Conservation (phyloP, 2,329 filamentous ascomycete species). For the Colletotrichum falcatum region DNA sequence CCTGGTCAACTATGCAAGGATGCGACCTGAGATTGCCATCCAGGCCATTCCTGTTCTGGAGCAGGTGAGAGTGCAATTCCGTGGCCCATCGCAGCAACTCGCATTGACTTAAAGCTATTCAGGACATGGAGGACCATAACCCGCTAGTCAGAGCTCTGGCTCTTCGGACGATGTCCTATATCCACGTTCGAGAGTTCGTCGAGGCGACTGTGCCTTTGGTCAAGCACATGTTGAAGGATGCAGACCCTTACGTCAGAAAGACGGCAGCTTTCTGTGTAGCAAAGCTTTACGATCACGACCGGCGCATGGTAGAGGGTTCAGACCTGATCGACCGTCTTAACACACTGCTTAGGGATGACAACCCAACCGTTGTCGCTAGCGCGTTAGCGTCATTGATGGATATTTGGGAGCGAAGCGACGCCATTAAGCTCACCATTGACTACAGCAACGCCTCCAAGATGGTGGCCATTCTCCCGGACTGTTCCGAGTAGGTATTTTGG, state of each 20-base stretch:
- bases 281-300: slow-evolving; percentile 97
- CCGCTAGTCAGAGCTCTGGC: slow-evolving; percentile 93
- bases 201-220: slow-evolving; percentile 88
- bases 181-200: slow-evolving; percentile 96
- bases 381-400: slow-evolving; percentile 93
- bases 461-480: slow-evolving; percentile 94
- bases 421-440: slow-evolving; percentile 97
- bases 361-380: slow-evolving; percentile 96
- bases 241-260: slow-evolving; percentile 96
- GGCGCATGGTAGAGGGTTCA: slow-evolving; percentile 87
- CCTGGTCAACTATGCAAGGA: slow-evolving; percentile 94
- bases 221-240: slow-evolving; percentile 84
- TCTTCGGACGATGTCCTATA: slow-evolving; percentile 94
- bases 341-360: slow-evolving; percentile 90
- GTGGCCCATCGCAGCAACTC: neutral
- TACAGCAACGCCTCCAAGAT: slow-evolving; percentile 98
- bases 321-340: slow-evolving; percentile 95
- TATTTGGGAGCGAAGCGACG: slow-evolving; percentile 98
- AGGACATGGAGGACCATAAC: slow-evolving; percentile 95
- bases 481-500: slow-evolving; percentile 81
- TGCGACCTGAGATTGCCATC: slow-evolving; percentile 92
- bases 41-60: slow-evolving; percentile 92
- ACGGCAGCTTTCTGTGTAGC: slow-evolving; percentile 96
- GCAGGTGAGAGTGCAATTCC: slow-evolving; percentile 66
- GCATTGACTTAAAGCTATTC: slow-evolving; percentile 38